Base-by-base conservation (phyloP, 805 yeast species). In the Monosporozyma servazzii region DNA sequence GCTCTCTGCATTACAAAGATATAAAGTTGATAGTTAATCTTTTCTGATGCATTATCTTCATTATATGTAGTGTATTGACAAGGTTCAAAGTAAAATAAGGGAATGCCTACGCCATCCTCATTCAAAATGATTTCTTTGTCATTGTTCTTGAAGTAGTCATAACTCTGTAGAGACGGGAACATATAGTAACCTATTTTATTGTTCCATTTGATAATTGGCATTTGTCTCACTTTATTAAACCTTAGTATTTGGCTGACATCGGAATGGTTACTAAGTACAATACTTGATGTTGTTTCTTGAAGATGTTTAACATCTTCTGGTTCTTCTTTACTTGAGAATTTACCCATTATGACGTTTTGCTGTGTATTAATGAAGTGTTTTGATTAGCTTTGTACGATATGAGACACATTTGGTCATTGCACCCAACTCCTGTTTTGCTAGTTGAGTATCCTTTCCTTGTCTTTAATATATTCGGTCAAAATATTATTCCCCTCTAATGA, bases 91-190 rank as follows among this genome's bases (percentile, higher is more conserved):
- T 48, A 53, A 18, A 58, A 43, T n/a, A 58, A 39, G 1, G 58
- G 60, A 3, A 55, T 39, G 15, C 61, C 61, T 13, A 55, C 54
- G 29, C 58, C 61, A 20, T 55, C 58, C 11, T 51, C 48, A 42
- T 51, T 50, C 20, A 54, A 23, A 5, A 15, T n/a, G 8, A 40
- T 43, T 8, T 46, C 18, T 10, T 53, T 41, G 9, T 42, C 42
- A 20, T 42, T 43, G 15, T 36, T 53, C 43, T 53, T 56, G 42
- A 53, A 58, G 20, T 21, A 41, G 42, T 56, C 58, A 43, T 47
- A 55, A 5, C 57, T 52, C 33, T 56, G 56, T 48, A 48, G 45
- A 27, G 58, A 53, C n/a, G 60, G 51, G 33, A 56, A 58, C 36
- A 58, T 27, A 23, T 42, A 53, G 31, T 42, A 56, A 2, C 58